Evolutionary conservation across 306 rosid species (phyloP), one percentile per base, ranked within the genome.

Genomic region (Cicer yamashitae): DNA sequence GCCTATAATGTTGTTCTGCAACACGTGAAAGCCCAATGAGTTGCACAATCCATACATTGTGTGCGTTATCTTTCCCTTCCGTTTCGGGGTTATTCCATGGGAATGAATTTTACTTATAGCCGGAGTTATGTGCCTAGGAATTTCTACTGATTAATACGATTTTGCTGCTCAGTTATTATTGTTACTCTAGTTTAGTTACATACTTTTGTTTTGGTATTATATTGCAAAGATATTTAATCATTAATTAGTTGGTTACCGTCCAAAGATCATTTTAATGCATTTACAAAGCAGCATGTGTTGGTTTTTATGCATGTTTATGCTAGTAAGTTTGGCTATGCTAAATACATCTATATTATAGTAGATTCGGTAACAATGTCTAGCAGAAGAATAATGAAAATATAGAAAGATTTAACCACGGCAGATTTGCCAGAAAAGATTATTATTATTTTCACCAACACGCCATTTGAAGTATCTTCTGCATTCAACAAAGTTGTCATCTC

Each of bases 1-100:
- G 88, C 86, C 22, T 82, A 79, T 14, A 82, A 82, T 20, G 86
- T 85, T 45, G 86, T 85, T 34, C 45, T 82, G 61, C 82, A 85
- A 82, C 85, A 85, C 58, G 86, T 82, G 41, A 85, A 85, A 61
- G 56, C 88, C 41, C 77, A 82, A 44, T 85, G 71, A 78, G 69
- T 41, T 64, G 54, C 68, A n/a, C 12, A 64, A 60, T 7, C 4
- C 52, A 4, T 54, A 9, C 15, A 20, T 6, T 34, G 63, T 67
- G 15, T 30, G 15, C n/a, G n/a, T n/a, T 59, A 25, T 13, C 51
- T 51, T 67, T 34, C 39, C 51, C 41, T 67, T 66, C 68, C 14
- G 38, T 50, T 67, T 53, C 53, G 37, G 8, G 52, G 65, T 61
- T 73, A 7, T 70, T 80, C 46, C 25, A 25, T 79, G 53, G 9